Evolutionary conservation across 2,329 filamentous ascomycete species (phyloP), one percentile per base, ranked within the genome.

Genomic region (Nemania diffusa): DNA sequence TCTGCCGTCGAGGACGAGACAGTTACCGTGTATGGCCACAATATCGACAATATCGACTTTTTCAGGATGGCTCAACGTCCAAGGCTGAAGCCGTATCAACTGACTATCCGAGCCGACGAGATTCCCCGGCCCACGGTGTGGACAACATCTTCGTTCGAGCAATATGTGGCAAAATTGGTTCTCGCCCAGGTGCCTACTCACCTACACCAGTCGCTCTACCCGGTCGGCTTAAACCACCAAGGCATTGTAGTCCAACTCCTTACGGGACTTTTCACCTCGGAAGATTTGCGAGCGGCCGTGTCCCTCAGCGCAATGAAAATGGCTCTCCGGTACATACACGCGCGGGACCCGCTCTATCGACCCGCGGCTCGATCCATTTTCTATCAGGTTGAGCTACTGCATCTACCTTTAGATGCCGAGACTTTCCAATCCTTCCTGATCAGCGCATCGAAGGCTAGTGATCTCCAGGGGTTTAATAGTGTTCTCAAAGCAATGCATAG

Each of bases 281-380:
- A 73, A 40, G 46, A 72, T 2, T 63, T 70, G n/a, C 72, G 66
- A 51, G 24, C 60, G 3, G 64, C 64, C 8, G 52, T 72, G 3
- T 75, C 77, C 3, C 46, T 72, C 2, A 70, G 73, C n/a, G 73
- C 76, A 24, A 58, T 78, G 48, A 76, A 75, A 40, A 70, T 78
- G 67, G 75, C 76, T 8, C 64, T 78, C 27, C 56, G 55, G 7
- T 77, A 62, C 55, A 70, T 77, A 22, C 70, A 72, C 26, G 44
- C 53, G 2, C 71, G 52, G 29, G 74, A 73, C 8, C 13, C 60
- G 9, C 61, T 64, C 0, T 75, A 74, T 64, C 73, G 73, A 29
- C 65, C 70, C 11, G 69, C 63, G 9, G 71, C 73, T 27, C 72
- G 73, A 22, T 44, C 57, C 1, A 70, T 78, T 15, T 71, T 72